A percentile compares a stretch with the other conserved stretches of the same genome.
These are phyloP conservation scores for Colletotrichum liaoningense DNA, from an alignment of 2,329 filamentous ascomycete genomes.

Conservation along the genomic window DNA sequence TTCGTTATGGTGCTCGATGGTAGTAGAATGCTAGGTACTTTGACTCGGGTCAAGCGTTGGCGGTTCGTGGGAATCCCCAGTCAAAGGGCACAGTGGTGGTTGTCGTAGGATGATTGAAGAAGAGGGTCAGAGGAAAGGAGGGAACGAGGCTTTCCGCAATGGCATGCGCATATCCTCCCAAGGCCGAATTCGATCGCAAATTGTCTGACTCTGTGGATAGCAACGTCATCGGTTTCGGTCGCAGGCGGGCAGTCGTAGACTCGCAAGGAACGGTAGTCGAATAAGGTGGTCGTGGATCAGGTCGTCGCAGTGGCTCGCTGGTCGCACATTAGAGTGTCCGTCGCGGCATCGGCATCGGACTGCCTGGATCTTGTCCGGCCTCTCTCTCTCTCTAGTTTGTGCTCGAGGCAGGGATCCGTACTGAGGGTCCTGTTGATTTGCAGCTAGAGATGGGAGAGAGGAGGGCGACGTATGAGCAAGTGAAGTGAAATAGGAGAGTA, in stretches of 20 bases:
- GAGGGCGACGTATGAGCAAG: not conserved
- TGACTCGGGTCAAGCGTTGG: not conserved
- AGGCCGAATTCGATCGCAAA: not conserved
- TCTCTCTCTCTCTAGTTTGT: not conserved
- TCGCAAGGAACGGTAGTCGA: no score
- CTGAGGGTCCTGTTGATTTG: not conserved
- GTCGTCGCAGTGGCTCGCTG: not conserved
- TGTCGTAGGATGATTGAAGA: not conserved
- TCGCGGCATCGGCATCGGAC: not conserved
- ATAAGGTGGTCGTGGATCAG: not conserved
- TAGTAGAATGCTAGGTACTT: not conserved
- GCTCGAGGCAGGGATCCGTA: not conserved
- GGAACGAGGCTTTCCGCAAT: not conserved
- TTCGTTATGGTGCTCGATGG: not conserved
- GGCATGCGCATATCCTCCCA: slow-evolving; percentile 19
- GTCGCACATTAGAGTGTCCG: not conserved
- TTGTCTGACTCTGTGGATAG: slow-evolving; percentile 6
- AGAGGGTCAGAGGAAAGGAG: not conserved
- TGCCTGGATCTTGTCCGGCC: not conserved
- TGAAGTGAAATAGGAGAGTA: not conserved
- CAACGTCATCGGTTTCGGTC: slow-evolving; percentile 26
- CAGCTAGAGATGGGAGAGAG: not conserved
- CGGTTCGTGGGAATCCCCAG: not conserved
- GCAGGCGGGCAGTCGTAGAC: not conserved
- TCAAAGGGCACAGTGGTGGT: not conserved